Evolutionary conservation across 2,329 filamentous ascomycete genomes (phyloP), one percentile per base, ranked within the genome.

Genomic region (Ophiostoma montium): DNA sequence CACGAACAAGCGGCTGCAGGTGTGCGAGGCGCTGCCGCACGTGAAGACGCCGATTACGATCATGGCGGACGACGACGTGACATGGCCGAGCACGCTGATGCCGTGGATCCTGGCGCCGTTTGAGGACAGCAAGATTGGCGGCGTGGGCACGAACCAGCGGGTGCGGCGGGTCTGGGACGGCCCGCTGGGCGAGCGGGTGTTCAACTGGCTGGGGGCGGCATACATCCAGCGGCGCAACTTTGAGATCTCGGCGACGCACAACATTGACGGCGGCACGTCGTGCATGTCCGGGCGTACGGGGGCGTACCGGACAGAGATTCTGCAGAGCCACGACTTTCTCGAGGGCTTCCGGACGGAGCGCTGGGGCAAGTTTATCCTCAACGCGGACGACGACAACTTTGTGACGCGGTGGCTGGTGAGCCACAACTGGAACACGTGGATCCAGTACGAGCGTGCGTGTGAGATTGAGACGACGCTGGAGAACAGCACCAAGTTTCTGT

Each of bases 331-430:
- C 52, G 80, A 84, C 47, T 96, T 96, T 65, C 80, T 88, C 38
- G 77, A 89, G 55, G 86, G 82, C 42, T 95, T 96, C 70, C 89
- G 86, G 57, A 87, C 89, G 49, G 90, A 96, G 68, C 84, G 83
- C 57, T 95, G 86, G 86, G 76, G 83, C 45, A 80, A 83, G 59
- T 94, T 84, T 67, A 89, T 89, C 60, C 75, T 96, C 53, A 95
- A 95, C 61, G 88, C 90, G 23, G 90, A 96, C 65, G 90, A 96
- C 64, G 90, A 96, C 72, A 96, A 96, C 68, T 96, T 95, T 68
- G 86, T 96, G 58, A 95, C 90, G 7, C 82, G 90, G 51, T 96
- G 90, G 90, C 76, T 96, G 60, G 89, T 95, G 57, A 85, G 80
- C 55, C 84, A 95, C 68, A 76, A 82, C 57, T 94, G 87, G 86